These are phyloP conservation scores for Vishniacozyma victoriae DNA, from an alignment of 768 basidiomycete genomes.

Conservation along the genomic window DNA sequence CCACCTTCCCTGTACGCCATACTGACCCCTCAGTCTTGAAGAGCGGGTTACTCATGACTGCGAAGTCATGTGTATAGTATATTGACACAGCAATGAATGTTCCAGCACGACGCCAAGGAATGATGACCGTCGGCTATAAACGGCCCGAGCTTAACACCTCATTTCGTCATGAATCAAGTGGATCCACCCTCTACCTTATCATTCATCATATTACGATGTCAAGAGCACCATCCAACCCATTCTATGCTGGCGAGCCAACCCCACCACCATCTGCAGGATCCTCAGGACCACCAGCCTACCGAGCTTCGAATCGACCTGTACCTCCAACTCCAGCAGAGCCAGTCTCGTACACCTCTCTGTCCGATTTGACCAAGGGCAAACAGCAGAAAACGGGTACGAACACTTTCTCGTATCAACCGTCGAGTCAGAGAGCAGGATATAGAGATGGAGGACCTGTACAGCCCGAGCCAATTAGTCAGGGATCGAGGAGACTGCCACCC, in stretches of 20 bases:
- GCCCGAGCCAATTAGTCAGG: too few species aligned
- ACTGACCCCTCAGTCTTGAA: neutral
- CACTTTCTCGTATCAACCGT: conserved; percentile 12
- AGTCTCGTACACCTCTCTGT: conserved; percentile 10
- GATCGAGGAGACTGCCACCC: too few species aligned
- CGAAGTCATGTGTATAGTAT: too few species aligned
- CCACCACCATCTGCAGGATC: too few species aligned
- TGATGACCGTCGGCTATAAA: too few species aligned
- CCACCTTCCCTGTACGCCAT: neutral
- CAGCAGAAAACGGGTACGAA: neutral
- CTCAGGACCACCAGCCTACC: too few species aligned
- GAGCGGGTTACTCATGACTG: neutral
- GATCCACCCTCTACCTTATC: too few species aligned
- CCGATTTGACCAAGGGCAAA: conserved; percentile 6
- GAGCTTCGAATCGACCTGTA: neutral
- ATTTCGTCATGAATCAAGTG: too few species aligned
- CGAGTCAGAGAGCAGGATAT: conserved; percentile 11
- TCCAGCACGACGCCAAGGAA: too few species aligned
- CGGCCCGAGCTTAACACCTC: too few species aligned
- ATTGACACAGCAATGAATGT: too few species aligned
- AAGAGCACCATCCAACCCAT: conserved; percentile 8
- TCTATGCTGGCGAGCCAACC: conserved; percentile 3
- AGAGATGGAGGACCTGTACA: too few species aligned
- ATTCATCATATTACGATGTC: neutral
- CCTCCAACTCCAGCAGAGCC: neutral